Evolutionary conservation across 2,329 filamentous ascomycete species (phyloP), one percentile per base, ranked within the genome.

Genomic region (Hirsutella rhossiliensis): DNA sequence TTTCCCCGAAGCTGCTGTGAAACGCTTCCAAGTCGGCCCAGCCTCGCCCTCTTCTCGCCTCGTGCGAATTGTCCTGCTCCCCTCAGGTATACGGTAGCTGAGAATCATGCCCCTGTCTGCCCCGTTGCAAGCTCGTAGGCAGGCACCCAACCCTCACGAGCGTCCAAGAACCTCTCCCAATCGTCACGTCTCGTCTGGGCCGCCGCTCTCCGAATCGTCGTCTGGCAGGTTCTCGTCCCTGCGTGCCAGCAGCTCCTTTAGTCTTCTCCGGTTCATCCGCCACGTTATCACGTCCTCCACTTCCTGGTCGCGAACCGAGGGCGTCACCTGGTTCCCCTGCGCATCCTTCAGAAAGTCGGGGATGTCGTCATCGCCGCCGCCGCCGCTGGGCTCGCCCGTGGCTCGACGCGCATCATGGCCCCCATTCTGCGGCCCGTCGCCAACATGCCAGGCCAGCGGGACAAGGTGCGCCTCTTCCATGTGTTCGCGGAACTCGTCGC

Each of bases 241-340:
- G 52, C 62, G 58, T n/a, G 59, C 52, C 37, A 70, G 51, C 11
- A 76, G 51, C 37, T 64, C 61, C 50, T 62, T 65, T 13, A 78
- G 53, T 50, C 62, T 67, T 43, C 62, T 60, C 39, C 63, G 60
- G 31, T 74, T 70, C 36, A 61, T 62, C 48, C 62, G 66, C 53
- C 60, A 65, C 3, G 73, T 70, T 15, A 62, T 53, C 0, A 66
- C 53, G 44, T 68, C 68, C 52, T 80, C 75, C n/a, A 72, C 47
- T 43, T 63, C 50, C 55, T 79, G 75, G 23, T 67, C 60, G n/a
- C 55, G 56, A 18, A 81, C 59, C 12, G 72, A 77, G 0, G 77
- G 76, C 6, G 77, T 82, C 30, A 81, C 68, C 56, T 80, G 75
- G 4, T 64, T 62, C 13, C 76, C 77, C 13, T 68, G 49, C 29